A percentile compares a stretch with the other conserved stretches of the same genome.
Conservation (phyloP, 2,329 filamentous ascomycete genomes). For the Leptoxyphium fumago region DNA sequence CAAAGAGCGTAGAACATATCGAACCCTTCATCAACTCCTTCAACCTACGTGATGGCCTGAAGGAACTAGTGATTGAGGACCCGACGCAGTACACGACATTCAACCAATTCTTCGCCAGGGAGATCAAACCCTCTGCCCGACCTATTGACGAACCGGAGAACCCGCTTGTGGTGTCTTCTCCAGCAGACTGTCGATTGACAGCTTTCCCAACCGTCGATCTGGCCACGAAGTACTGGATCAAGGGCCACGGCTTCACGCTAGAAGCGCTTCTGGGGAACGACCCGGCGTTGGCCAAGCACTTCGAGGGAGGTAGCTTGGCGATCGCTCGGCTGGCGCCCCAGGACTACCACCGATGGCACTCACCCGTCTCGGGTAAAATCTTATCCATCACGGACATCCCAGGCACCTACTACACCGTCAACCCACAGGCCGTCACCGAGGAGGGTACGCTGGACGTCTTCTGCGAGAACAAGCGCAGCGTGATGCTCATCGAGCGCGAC, state of each 20-base stretch:
- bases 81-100: conserved; percentile 25
- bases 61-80: conserved; percentile 24
- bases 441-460: conserved; percentile 27
- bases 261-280: conserved; percentile 16
- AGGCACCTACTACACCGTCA: conserved; percentile 28
- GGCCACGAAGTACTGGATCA: conserved; percentile 30
- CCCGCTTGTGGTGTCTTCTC: conserved; percentile 16
- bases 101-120: conserved; percentile 30
- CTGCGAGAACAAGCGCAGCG: conserved; percentile 27
- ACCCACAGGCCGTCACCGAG: conserved; percentile 29
- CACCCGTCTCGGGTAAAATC: conserved; percentile 21
- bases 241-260: conserved; percentile 26
- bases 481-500: conserved; percentile 23
- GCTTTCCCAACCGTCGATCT: conserved; percentile 24
- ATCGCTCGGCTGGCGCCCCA: conserved; percentile 28
- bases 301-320: conserved; percentile 23
- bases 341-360: conserved; percentile 28
- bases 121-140: conserved; percentile 22
- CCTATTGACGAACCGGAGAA: conserved; percentile 24
- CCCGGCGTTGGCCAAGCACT: conserved; percentile 14
- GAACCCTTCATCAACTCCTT: conserved; percentile 27
- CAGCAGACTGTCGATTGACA: conserved; percentile 27
- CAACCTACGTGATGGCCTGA: conserved; percentile 17
- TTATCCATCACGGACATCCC: conserved; percentile 22
- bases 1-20: conserved; percentile 23